phyloP scores from a whole-genome alignment of 495 filamentous ascomycete species.

The Talaromyces proteolyticus region DNA sequence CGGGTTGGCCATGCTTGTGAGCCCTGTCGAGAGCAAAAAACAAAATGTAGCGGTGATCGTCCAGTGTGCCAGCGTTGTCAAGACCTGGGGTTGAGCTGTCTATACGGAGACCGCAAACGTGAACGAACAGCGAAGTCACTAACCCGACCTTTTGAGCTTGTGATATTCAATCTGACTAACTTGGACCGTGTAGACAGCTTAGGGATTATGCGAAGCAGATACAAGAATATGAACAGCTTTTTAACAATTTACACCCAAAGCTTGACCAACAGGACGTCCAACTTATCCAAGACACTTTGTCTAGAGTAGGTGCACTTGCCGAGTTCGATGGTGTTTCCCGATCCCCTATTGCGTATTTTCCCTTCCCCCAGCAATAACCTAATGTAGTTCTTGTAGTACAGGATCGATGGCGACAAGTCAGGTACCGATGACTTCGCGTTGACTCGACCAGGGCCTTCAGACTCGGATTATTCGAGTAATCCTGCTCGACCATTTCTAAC shows the following conservation, averaged over 20 bases:
- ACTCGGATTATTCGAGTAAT: slow-evolving; percentile 13
- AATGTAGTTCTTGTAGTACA: slow-evolving; percentile 8
- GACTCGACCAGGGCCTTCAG: slow-evolving; percentile 14
- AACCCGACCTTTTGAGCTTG: slow-evolving; percentile 5
- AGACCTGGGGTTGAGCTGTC: slow-evolving; percentile 43
- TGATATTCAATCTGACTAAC: slow-evolving; percentile 17
- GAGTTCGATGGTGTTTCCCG: neutral
- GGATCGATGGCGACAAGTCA: slow-evolving; percentile 6
- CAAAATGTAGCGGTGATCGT: slow-evolving; percentile 54
- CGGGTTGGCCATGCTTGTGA: slow-evolving; percentile 57
- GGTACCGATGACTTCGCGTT: slow-evolving; percentile 10
- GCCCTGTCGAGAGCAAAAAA: slow-evolving; percentile 67
- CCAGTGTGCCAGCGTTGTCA: slow-evolving; percentile 53
- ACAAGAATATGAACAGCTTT: slow-evolving; percentile 24
- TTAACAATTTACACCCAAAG: slow-evolving; percentile 29
- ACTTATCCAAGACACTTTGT: slow-evolving; percentile 29
- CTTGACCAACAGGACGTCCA: slow-evolving; percentile 26
- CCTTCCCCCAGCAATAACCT: slow-evolving; percentile 2
- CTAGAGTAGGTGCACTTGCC: slow-evolving; percentile 16
- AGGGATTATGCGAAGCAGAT: slow-evolving; percentile 31
- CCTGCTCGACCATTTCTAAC: slow-evolving; percentile 12
- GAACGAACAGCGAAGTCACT: slow-evolving; percentile 52
- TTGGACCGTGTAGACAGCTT: slow-evolving; percentile 29
- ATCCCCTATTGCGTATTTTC: slow-evolving; percentile 6
- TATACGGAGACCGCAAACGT: slow-evolving; percentile 53